phyloP scores from a whole-genome alignment of 192 early-diverging fungal species.

The Paraglomus brasilianum region DNA sequence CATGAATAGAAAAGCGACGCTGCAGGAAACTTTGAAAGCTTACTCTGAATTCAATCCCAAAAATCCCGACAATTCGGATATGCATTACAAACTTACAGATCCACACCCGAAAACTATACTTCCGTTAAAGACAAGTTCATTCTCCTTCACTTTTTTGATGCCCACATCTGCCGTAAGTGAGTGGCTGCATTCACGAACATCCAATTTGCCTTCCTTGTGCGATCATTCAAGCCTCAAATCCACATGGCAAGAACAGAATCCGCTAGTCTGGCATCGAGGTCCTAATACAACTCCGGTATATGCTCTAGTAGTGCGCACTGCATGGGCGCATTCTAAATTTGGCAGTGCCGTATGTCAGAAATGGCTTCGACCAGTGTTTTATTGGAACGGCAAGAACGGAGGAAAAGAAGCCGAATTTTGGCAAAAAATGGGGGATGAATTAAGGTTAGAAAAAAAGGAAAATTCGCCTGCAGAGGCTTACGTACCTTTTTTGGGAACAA shows the following conservation, averaged over 20 bases:
- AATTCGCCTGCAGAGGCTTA: constrained; percentile 59
- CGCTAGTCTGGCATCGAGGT: constrained; percentile 56
- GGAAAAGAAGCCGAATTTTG: constrained; percentile 36
- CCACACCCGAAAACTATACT: constrained; percentile 8
- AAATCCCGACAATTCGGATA: constrained; percentile 17
- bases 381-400: constrained; percentile 60
- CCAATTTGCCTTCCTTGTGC: constrained; percentile 45
- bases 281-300: constrained; percentile 62
- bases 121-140: constrained; percentile 24
- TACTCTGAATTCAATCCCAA: constrained; percentile 38
- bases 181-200: constrained; percentile 37
- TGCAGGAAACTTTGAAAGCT: constrained; percentile 40
- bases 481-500: constrained; percentile 32
- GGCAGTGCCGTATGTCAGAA: constrained; percentile 34
- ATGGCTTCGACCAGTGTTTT: constrained; percentile 54
- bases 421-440: constrained; percentile 32
- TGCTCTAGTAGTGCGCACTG: constrained; percentile 54
- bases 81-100: constrained; percentile 35
- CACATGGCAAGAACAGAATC: constrained; percentile 35
- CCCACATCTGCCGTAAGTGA: constrained; percentile 46
- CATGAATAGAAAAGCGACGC: constrained; percentile 39
- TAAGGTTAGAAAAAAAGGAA: constrained; percentile 54
- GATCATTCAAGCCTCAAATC: constrained; percentile 41
- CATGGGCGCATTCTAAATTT: constrained; percentile 48
- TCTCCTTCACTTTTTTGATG: constrained; percentile 49